Evolutionary conservation across 768 basidiomycete genomes (phyloP), one percentile per base, ranked within the genome.

Genomic region (Pleurotus tuoliensis): DNA sequence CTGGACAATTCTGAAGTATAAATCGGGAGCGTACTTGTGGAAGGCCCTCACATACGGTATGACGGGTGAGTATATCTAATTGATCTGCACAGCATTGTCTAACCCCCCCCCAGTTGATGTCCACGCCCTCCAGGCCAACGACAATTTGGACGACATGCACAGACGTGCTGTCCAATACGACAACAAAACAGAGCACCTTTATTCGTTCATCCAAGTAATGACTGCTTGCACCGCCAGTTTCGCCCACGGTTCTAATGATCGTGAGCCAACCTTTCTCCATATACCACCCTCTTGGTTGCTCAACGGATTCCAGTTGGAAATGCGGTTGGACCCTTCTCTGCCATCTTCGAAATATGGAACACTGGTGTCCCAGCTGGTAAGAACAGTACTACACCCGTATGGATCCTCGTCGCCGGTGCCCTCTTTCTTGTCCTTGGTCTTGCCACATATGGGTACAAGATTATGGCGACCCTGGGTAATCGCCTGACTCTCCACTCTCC

Each of bases 171-270:
- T 49, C 5, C 66, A 67, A 45, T 68, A 67, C 49, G 63, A 64
- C 43, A 69, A 69, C 56, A 64, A 67, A 41, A 67, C 65, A 34
- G 67, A 69, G 60, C 67, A 69, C 43, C 56, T 69, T n/a, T 69
- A 64, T 61, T 63, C 62, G 18, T 69, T 69, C 62, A 58, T 69
- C 25, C 67, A 69, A 62, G 66, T 69, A 27, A 60, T 69, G 59
- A 69, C 66, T 24, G 67, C 67, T 20, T 69, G 67, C 47, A 63
- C 64, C 16, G 66, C 67, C 45, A 67, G 66, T 22, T 69, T 69
- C 53, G 66, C 67, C 5, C 67, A 69, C 38, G 67, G 67, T 13
- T 58, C 66, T 41, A 69, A 69, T 45, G 67, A 69, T 46, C 38
- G 48, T 50, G 27, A 49, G 48, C 30, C 3, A 5, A 4, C 37